These are phyloP conservation scores for Acer campestre DNA, from an alignment of 345 rosid genomes.

Conservation along the genomic window DNA sequence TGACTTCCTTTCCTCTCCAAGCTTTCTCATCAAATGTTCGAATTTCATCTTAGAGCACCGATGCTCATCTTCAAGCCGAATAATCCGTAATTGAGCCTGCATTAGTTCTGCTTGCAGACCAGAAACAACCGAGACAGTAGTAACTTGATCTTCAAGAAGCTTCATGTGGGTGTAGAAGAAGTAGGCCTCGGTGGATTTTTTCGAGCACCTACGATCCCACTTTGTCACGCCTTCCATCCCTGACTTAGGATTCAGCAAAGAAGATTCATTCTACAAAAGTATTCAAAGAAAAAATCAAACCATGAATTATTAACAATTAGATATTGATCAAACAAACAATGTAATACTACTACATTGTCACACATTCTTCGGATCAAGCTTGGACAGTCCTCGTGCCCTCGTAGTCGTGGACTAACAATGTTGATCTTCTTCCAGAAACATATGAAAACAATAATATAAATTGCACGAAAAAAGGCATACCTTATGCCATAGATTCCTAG, in stretches of 20 bases:
- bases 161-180: slow-evolving; percentile 32
- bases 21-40: slow-evolving; percentile 39
- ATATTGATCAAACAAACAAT: neutral
- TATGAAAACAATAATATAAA: neutral
- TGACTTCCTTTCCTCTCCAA: slow-evolving; percentile 36
- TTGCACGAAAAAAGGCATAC: neutral
- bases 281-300: neutral
- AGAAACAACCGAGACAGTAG: slow-evolving; percentile 35
- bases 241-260: slow-evolving; percentile 12
- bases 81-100: slow-evolving; percentile 36
- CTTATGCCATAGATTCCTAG: neutral
- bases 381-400: too few species aligned
- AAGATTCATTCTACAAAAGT: slow-evolving; percentile 19
- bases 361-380: too few species aligned
- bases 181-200: slow-evolving; percentile 28
- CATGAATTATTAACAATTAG: neutral
- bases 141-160: slow-evolving; percentile 38
- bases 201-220: slow-evolving; percentile 39
- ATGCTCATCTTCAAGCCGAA: slow-evolving; percentile 41
- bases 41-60: slow-evolving; percentile 39
- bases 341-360: neutral
- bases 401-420: too few species aligned
- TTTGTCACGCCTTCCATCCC: slow-evolving; percentile 44
- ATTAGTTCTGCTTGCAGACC: slow-evolving; percentile 40
- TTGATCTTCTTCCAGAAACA: neutral